Evolutionary conservation across 768 basidiomycete species (phyloP).

Genomic region (Krasilnikovozyma curviuscula): DNA sequence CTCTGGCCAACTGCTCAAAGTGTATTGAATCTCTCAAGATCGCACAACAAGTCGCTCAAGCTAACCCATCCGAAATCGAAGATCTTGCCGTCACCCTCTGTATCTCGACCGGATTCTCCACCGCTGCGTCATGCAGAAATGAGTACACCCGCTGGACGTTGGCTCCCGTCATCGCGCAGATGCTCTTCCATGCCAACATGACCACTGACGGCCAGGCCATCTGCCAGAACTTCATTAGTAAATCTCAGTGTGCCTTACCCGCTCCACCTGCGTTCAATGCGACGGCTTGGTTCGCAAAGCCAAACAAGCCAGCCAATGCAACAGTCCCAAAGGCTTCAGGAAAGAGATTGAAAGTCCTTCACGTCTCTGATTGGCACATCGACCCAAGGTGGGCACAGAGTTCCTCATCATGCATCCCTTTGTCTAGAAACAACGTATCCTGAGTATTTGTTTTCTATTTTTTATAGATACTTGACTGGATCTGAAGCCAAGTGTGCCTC

Average conservation of each 20-base stretch:
- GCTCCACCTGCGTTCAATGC: conserved; percentile 43
- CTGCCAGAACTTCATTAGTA: conserved; percentile 39
- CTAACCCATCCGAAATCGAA: too few species aligned
- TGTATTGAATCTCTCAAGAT: too few species aligned
- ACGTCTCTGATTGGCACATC: conserved; percentile 35
- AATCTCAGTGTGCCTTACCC: conserved; percentile 36
- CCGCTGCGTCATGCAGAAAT: conserved; percentile 7
- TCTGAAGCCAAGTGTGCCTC: conserved; percentile 54
- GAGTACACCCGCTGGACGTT: conserved; percentile 24
- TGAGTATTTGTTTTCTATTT: not conserved
- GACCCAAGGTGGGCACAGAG: conserved; percentile 35
- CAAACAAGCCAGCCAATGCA: conserved; percentile 40
- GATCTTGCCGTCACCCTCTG: conserved; percentile 45
- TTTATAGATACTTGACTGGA: conserved; percentile 47
- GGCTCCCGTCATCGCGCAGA: conserved; percentile 50
- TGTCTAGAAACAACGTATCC: conserved; percentile 12
- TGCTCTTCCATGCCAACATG: conserved; percentile 48
- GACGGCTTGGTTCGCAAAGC: conserved; percentile 53
- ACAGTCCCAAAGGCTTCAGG: conserved; percentile 38
- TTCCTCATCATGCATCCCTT: conserved; percentile 54
- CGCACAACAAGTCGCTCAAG: too few species aligned
- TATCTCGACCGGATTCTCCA: conserved; percentile 37
- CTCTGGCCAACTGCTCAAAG: too few species aligned
- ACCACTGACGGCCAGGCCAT: conserved; percentile 47
- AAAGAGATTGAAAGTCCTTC: conserved; percentile 43